A percentile compares a stretch with the other conserved stretches of the same genome.
phyloP scores from a whole-genome alignment of 768 basidiomycete genomes.

The Piloderma croceum region DNA sequence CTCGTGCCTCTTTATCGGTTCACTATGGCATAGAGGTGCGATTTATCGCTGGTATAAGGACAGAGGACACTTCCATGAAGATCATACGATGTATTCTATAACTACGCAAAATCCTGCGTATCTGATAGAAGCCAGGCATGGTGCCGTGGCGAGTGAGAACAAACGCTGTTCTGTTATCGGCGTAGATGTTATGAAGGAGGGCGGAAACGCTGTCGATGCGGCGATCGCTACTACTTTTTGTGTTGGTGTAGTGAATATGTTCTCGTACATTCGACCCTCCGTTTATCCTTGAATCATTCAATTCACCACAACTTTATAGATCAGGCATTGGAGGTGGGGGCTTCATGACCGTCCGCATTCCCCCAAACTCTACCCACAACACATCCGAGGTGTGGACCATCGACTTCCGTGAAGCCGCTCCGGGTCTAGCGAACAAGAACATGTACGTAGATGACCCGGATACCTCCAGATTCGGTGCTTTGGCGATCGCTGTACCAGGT shows the following conservation, averaged over 20 bases:
- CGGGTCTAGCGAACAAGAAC: constrained; percentile 59
- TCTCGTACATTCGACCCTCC: constrained; percentile 57
- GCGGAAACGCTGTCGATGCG: constrained; percentile 90
- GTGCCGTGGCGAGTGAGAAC: constrained; percentile 90
- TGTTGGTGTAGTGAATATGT: constrained; percentile 82
- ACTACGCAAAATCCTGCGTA: constrained; percentile 57
- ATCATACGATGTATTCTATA: no score
- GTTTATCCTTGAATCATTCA: neutral
- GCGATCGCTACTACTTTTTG: constrained; percentile 78
- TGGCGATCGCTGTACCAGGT: constrained; percentile 87
- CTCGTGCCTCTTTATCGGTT: no score
- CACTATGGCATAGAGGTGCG: no score
- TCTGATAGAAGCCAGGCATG: constrained; percentile 58
- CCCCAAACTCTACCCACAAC: constrained; percentile 38
- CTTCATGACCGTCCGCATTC: constrained; percentile 78
- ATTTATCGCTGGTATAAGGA: no score
- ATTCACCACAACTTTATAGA: constrained; percentile 27
- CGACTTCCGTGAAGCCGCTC: constrained; percentile 88
- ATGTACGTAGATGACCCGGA: constrained; percentile 66
- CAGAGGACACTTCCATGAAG: no score
- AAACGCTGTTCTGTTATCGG: constrained; percentile 82
- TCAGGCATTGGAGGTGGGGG: constrained; percentile 88
- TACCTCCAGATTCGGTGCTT: constrained; percentile 64
- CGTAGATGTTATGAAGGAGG: constrained; percentile 65
- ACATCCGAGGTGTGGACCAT: constrained; percentile 63